Percentiles rank a stretch among this genome's conserved stretches.
These are phyloP conservation scores for Teunomyces atbi DNA, from an alignment of 805 yeast genomes.

Conservation along the genomic window DNA sequence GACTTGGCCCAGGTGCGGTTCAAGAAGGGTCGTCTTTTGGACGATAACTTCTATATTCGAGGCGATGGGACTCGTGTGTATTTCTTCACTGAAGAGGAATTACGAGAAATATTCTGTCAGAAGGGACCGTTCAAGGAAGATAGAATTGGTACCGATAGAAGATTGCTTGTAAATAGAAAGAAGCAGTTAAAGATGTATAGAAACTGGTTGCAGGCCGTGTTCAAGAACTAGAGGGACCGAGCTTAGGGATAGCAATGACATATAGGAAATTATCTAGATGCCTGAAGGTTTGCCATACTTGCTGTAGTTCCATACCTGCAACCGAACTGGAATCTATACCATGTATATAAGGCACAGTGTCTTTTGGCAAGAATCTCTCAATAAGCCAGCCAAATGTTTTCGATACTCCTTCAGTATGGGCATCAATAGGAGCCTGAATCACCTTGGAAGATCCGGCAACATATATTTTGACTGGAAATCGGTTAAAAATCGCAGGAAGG, in stretches of 20 bases:
- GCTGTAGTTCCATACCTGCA: constrained; percentile 15
- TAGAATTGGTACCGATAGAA: constrained; percentile 83
- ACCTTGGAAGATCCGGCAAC: constrained; percentile 37
- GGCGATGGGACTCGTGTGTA: constrained; percentile 98
- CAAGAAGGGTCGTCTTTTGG: constrained; percentile 81
- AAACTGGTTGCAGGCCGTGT: constrained; percentile 95
- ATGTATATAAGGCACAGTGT: constrained; percentile 24
- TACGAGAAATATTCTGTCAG: constrained; percentile 61
- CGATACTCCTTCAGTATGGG: constrained; percentile 5
- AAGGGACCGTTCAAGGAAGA: constrained; percentile 58
- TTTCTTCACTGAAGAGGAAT: constrained; percentile 93
- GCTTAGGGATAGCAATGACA: background rate
- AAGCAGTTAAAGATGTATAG: constrained; percentile 93
- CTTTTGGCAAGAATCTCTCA: constrained; percentile 12
- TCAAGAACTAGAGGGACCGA: constrained; percentile 32
- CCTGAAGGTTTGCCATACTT: constrained; percentile 33
- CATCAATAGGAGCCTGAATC: constrained; percentile 26
- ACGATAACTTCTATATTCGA: constrained; percentile 91
- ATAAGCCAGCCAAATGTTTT: constrained; percentile 14
- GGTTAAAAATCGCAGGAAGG: constrained; percentile 19
- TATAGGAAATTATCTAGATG: constrained; percentile 39
- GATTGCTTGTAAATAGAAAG: constrained; percentile 88
- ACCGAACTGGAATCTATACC: constrained; percentile 26
- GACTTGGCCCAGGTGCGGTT: constrained; percentile 94
- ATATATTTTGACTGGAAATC: constrained; percentile 51